Base-by-base conservation (phyloP, 1,284 basidiomycete species). In the Takashimella koratensis region DNA sequence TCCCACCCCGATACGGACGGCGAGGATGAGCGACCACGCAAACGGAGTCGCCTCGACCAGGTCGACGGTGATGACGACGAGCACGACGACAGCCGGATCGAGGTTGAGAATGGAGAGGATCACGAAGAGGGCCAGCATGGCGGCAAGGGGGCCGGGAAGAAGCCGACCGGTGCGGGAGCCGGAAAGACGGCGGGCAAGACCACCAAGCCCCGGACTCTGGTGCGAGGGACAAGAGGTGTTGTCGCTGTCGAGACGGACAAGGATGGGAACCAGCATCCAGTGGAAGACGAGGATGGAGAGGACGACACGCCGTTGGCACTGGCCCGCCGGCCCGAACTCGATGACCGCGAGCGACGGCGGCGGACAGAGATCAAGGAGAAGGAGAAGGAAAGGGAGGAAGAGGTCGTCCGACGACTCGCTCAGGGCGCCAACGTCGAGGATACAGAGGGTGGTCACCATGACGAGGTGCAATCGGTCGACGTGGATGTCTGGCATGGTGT, bases 381-480 rank as follows among this genome's bases (percentile, higher is more conserved):
- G 27, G 82, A 81, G 64, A 79, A 86, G 51, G 87, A 87, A 65
- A 73, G 86, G 4, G 87, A 90, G 69, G 87, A 88, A 36, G 68
- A 72, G 43, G 84, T 84, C 64, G 82, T 91, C 78, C 85, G 89
- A 57, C 82, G 87, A 30, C 78, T 92, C 53, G 84, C 85, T 20
- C 86, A 86, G n/a, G 89, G 88, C 21, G 84, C 88, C 3, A 85
- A 87, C 4, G 81, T 90, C 3, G 88, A 91, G 11, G 81, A 64
- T 24, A 47, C 47, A 10, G 62, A 44, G n/a, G 27, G 51, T 13
- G 53, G 39, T 11, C 43, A 55, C 19, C 50, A 52, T 3, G 43
- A 55, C 20, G 40, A 43, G n/a, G 56, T 52, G 8, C 30, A 36
- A 36, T 36, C 30, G 5, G 60, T 59, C 5, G 65, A 68, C 23